phyloP scores from a whole-genome alignment of 805 yeast species.

The Schwanniomyces occidentalis region DNA sequence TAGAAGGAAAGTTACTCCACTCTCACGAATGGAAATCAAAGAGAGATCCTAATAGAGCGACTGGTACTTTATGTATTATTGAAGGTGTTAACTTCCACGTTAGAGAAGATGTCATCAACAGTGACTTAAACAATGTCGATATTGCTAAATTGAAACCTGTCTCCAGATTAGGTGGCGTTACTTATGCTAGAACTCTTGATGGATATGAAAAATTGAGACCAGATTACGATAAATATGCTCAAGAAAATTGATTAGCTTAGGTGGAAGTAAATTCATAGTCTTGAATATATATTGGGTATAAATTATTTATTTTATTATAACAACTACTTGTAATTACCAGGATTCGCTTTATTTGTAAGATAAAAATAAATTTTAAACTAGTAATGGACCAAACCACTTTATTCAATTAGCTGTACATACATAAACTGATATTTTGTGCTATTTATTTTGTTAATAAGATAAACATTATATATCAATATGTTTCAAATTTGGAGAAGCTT shows the following conservation, averaged over 20 bases:
- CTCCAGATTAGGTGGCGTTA: constrained; percentile 49
- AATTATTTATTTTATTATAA: too few relatives aligned
- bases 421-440: too few relatives aligned
- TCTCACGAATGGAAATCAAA: constrained; percentile 48
- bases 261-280: too few relatives aligned
- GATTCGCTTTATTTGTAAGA: too few relatives aligned
- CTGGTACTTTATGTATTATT: constrained; percentile 44
- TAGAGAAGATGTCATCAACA: constrained; percentile 52
- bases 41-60: constrained; percentile 27
- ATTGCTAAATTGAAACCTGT: constrained; percentile 52
- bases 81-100: constrained; percentile 61
- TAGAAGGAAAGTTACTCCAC: constrained; percentile 54
- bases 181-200: constrained; percentile 44
- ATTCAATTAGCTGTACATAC: too few relatives aligned
- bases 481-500: constrained; percentile 28
- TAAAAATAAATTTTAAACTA: too few relatives aligned
- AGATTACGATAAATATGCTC: too few relatives aligned
- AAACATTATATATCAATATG: constrained; percentile 12
- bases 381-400: too few relatives aligned
- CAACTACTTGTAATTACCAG: too few relatives aligned
- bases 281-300: too few relatives aligned
- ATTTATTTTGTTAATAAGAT: not conserved
- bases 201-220: constrained; percentile 52
- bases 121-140: constrained; percentile 42
- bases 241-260: too few relatives aligned